Evolutionary conservation across 2,329 filamentous ascomycete species (phyloP).

Genomic region (Fusarium xyrophilum): DNA sequence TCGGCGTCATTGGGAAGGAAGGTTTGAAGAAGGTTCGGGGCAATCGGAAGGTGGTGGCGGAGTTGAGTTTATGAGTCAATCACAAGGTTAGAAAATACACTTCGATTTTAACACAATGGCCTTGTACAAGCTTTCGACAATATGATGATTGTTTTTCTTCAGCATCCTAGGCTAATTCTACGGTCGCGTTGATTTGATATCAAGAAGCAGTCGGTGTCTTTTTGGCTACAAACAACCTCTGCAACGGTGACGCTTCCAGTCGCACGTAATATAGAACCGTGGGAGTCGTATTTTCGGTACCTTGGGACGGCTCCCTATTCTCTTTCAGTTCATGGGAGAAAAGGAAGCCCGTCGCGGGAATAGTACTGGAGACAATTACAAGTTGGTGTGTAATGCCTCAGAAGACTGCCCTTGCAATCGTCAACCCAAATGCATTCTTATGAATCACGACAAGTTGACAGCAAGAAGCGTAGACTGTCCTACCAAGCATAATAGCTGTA

Average conservation of each 20-base stretch:
- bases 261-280: fast-evolving
- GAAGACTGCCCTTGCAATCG: background rate
- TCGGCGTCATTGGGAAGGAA: too few relatives aligned
- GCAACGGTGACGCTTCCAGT: background rate
- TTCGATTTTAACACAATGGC: too few relatives aligned
- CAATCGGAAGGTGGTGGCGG: too few relatives aligned
- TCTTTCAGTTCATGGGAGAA: background rate
- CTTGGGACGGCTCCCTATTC: too few relatives aligned
- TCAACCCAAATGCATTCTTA: background rate
- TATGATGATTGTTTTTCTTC: background rate
- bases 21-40: too few relatives aligned
- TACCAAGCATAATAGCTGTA: fast-evolving
- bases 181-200: fast-evolving
- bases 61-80: too few relatives aligned
- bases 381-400: background rate
- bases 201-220: background rate
- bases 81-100: too few relatives aligned
- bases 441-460: background rate
- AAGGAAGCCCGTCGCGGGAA: background rate
- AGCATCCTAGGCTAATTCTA: background rate
- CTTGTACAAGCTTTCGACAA: background rate
- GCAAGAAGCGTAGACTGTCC: background rate
- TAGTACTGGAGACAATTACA: background rate
- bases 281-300: fast-evolving
- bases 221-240: background rate